Conservation (phyloP, 2,329 filamentous ascomycete species). For the Epichloe uncinata region DNA sequence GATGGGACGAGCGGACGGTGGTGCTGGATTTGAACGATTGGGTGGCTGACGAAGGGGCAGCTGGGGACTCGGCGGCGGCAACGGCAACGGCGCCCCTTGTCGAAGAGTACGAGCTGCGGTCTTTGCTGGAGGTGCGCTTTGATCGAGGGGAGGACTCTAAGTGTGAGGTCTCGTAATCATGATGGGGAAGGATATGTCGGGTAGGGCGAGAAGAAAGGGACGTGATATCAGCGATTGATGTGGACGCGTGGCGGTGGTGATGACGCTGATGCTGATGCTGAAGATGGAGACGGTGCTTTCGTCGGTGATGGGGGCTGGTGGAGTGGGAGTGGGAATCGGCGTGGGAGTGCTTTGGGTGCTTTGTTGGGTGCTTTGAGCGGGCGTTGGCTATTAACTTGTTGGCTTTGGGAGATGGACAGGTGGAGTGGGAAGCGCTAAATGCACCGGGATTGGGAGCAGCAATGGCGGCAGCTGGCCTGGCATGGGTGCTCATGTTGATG, state of each 20-base stretch:
- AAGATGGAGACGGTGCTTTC: conserved; percentile 11
- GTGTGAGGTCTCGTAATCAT: conserved; percentile 63
- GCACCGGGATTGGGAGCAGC: conserved; percentile 1
- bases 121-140: conserved; percentile 53
- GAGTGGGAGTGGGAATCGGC: conserved; percentile 3
- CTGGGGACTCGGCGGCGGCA: conserved; percentile 29
- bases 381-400: neutral
- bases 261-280: conserved; percentile 16
- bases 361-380: too few species aligned
- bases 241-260: conserved; percentile 26
- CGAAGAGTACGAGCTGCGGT: conserved; percentile 24
- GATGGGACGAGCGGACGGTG: conserved; percentile 32
- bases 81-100: conserved; percentile 31
- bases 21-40: conserved; percentile 31
- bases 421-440: neutral
- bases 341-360: too few species aligned
- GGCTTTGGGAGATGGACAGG: neutral
- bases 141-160: conserved; percentile 41
- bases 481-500: conserved; percentile 13
- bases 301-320: conserved; percentile 2
- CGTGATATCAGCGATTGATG: conserved; percentile 16
- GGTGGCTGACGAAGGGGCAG: conserved; percentile 7
- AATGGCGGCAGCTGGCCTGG: conserved; percentile 9
- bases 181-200: conserved; percentile 36
- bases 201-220: conserved; percentile 18